Evolutionary conservation across 2,329 filamentous ascomycete species (phyloP).

Genomic region (Colletotrichum godetiae): DNA sequence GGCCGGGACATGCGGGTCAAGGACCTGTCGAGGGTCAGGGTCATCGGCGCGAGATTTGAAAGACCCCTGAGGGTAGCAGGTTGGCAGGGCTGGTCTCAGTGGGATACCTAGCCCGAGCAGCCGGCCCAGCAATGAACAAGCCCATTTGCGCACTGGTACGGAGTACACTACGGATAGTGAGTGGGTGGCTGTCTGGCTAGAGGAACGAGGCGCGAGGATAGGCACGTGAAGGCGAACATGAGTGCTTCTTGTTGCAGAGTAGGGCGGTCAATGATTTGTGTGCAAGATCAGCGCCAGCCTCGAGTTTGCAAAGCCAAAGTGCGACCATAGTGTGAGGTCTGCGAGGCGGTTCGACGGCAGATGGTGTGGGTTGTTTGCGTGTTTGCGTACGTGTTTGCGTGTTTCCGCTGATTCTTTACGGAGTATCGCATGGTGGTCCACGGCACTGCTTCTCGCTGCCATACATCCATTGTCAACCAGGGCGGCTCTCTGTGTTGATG

Average conservation of each 20-base stretch:
- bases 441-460: not conserved
- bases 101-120: slow-evolving; percentile 9
- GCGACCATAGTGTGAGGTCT: not conserved
- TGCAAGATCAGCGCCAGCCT: slow-evolving; percentile 6
- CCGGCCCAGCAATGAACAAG: not conserved
- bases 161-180: not conserved
- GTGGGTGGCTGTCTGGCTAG: not conserved
- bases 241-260: not conserved
- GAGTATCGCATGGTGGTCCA: not conserved
- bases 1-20: slow-evolving; percentile 17
- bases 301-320: not conserved
- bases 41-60: not conserved
- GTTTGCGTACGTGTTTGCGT: not conserved
- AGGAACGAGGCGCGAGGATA: not conserved
- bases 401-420: not conserved
- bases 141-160: not conserved
- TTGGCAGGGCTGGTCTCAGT: slow-evolving; percentile 21
- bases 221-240: slow-evolving; percentile 27
- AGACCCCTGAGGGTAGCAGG: slow-evolving; percentile 17
- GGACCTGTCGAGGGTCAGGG: slow-evolving; percentile 12
- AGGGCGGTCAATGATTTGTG: not conserved
- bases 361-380: not conserved
- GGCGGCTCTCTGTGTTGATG: not conserved
- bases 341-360: not conserved
- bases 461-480: no score